phyloP scores from a whole-genome alignment of 2,329 filamentous ascomycete species.

The Colletotrichum camelliae region DNA sequence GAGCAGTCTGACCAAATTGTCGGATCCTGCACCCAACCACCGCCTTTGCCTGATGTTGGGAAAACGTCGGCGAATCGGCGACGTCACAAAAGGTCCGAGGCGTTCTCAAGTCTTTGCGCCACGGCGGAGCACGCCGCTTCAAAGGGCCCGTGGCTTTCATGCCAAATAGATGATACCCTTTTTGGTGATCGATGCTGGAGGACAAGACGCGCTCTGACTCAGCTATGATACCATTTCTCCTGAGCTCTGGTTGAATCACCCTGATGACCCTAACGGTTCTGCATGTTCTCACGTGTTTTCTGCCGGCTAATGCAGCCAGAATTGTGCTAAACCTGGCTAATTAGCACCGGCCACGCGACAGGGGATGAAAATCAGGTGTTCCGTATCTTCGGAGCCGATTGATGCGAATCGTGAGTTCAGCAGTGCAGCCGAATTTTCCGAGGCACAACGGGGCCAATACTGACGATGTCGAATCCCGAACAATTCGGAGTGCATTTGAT shows the following conservation, averaged over 20 bases:
- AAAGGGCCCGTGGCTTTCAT: not conserved
- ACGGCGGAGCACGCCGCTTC: not conserved
- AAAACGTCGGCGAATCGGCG: not conserved
- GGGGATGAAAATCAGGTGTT: not conserved
- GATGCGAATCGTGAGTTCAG: no score
- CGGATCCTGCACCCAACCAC: not conserved
- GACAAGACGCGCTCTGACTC: not conserved
- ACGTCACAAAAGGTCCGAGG: not conserved
- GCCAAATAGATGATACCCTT: not conserved
- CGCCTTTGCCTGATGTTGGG: not conserved
- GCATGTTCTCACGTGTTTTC: not conserved
- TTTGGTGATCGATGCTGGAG: not conserved
- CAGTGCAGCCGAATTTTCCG: not conserved
- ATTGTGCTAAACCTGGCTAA: not conserved
- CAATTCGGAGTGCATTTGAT: not conserved
- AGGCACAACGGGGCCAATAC: rapidly evolving
- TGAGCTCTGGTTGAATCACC: not conserved
- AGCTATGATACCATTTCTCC: not conserved
- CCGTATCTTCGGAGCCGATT: not conserved
- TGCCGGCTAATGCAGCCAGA: not conserved
- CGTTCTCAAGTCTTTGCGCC: not conserved
- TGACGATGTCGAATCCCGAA: not conserved
- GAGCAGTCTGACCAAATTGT: not conserved
- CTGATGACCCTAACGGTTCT: not conserved
- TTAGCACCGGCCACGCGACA: not conserved